phyloP scores from a whole-genome alignment of 1,284 basidiomycete genomes.

The Schizophyllum commune region DNA sequence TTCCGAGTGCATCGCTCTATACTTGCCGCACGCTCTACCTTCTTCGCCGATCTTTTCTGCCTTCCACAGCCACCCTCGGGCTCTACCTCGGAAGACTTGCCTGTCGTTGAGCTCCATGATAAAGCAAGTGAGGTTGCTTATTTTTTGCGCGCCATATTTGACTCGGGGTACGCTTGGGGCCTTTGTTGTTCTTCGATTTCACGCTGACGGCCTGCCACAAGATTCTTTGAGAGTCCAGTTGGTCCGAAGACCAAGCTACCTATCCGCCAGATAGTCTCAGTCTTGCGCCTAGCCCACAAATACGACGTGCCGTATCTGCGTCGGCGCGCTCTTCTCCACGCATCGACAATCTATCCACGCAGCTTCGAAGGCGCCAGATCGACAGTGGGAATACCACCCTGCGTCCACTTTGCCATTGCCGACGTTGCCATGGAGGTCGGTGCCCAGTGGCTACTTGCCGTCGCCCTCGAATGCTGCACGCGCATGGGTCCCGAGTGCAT shows the following conservation, averaged over 20 bases:
- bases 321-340: neutral
- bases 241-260: neutral
- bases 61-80: neutral
- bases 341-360: neutral
- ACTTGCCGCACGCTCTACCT: neutral
- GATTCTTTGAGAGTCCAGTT: neutral
- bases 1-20: neutral
- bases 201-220: neutral
- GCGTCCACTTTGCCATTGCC: neutral
- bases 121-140: neutral
- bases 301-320: conserved; percentile 1
- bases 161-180: neutral
- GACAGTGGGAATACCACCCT: neutral
- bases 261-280: neutral
- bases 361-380: neutral
- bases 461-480: neutral
- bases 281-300: neutral
- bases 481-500: neutral
- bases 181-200: neutral
- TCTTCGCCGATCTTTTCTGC: neutral
- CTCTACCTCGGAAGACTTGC: neutral
- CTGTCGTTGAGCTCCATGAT: neutral
- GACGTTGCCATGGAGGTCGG: neutral
- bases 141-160: neutral
- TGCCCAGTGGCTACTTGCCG: neutral